Evolutionary conservation across 2,329 filamentous ascomycete genomes (phyloP), one percentile per base, ranked within the genome.

Genomic region (Aspergillus novofumigatus): DNA sequence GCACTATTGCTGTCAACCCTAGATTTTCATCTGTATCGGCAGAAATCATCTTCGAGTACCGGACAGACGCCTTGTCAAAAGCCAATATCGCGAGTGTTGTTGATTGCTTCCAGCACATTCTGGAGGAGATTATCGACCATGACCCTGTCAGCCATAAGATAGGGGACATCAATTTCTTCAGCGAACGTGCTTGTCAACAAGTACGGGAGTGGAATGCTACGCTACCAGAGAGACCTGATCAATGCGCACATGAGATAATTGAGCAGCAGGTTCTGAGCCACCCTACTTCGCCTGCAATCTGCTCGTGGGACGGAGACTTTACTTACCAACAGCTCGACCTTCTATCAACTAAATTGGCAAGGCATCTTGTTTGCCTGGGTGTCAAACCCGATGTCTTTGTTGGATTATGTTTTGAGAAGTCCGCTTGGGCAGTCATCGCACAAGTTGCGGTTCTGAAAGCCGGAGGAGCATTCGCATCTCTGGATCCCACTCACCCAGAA

Each of bases 11-110:
- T 6, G 61, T 74, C 9, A 65, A 68, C 26, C 67, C 69, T 2
- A 63, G 64, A n/a, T 62, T 68, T 6, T 67, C 65, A 17, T 56
- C 61, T 9, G 54, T 62, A 7, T 60, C 61, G 5, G 81, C 81
- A 3, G 72, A 86, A 23, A 67, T 74, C 1, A 80, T 84, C 53
- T 76, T 88, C 23, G 79, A 79, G 35, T 72, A 75, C 3, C 77
- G 83, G n/a, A 77, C 79, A 0, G 75, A 78, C 45, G 72, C 80
- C 23, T 75, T 88, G 25, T 80, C 81, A 49, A 55, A 61, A 3
- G 59, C 56, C 25, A 66, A 73, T 26, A 65, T 68, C 3, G 62
- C 63, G 7, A 67, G 70, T 57, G 59, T 75, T 20, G 65, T 72
- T 47, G 66, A 69, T 48, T 66, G 69, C 11, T 76, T 74, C 23